Percentiles rank a stretch among this genome's conserved stretches.
Conservation (phyloP, 129 eudicot species). For the Glebionis coronaria region DNA sequence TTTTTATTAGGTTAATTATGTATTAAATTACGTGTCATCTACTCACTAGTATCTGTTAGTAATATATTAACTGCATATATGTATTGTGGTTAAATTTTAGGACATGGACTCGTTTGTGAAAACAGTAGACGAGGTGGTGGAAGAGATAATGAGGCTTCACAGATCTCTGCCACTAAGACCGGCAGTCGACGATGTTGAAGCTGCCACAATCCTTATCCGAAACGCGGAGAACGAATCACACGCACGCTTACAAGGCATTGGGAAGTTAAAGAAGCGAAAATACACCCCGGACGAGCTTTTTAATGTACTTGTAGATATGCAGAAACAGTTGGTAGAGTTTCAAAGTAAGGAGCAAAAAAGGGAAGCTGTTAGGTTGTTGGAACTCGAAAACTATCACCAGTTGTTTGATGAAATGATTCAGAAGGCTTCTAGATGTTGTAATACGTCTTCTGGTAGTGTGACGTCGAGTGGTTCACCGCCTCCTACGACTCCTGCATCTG, state of each 20-base stretch:
- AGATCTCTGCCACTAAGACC: conserved; percentile 71
- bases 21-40: too few species aligned
- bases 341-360: conserved; percentile 62
- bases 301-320: conserved; percentile 63
- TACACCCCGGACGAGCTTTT: conserved; percentile 67
- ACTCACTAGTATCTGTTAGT: too few species aligned
- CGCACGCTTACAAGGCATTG: conserved; percentile 47
- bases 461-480: conserved; percentile 34
- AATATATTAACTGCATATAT: neutral
- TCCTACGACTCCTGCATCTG: conserved; percentile 28
- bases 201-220: conserved; percentile 53
- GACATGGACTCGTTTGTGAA: conserved; percentile 49
- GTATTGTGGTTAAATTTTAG: neutral
- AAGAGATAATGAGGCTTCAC: conserved; percentile 70
- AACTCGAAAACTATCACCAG: conserved; percentile 59
- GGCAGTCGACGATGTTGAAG: conserved; percentile 70
- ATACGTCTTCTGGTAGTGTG: conserved; percentile 11
- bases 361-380: conserved; percentile 64
- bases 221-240: conserved; percentile 69
- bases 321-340: conserved; percentile 49
- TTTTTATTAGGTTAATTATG: too few species aligned
- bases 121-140: conserved; percentile 67
- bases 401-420: conserved; percentile 80
- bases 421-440: conserved; percentile 61
- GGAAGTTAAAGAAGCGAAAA: conserved; percentile 38